Evolutionary conservation across 1,139 yeast species (phyloP).

Genomic region (Lodderomyces parapsilosis): DNA sequence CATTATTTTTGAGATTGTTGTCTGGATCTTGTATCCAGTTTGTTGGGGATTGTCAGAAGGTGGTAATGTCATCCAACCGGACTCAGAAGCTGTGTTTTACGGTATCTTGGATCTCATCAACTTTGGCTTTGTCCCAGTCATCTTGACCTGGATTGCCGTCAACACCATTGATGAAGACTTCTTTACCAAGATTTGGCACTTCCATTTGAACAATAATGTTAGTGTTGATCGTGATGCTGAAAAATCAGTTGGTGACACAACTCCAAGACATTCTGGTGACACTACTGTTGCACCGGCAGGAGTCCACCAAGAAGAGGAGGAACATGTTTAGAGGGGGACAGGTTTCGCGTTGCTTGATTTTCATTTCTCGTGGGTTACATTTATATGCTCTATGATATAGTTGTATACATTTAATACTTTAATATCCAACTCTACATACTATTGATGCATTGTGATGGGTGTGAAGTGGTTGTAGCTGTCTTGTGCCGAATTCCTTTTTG

Average conservation of each 20-base stretch:
- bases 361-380: too few species aligned
- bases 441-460: not conserved
- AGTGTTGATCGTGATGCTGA: slow-evolving; percentile 14
- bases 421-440: not conserved
- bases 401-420: not conserved
- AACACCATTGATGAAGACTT: slow-evolving; percentile 30
- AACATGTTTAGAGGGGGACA: slow-evolving; percentile 7
- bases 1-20: slow-evolving; percentile 29
- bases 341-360: not conserved
- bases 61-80: slow-evolving; percentile 65
- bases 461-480: too few species aligned
- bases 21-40: slow-evolving; percentile 54
- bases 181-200: slow-evolving; percentile 23
- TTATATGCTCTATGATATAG: not conserved
- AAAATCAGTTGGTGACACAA: slow-evolving; percentile 22
- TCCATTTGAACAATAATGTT: slow-evolving; percentile 15
- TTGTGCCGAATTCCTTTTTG: not conserved
- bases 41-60: slow-evolving; percentile 67
- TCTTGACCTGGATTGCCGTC: slow-evolving; percentile 32
- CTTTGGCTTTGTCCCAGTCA: slow-evolving; percentile 43
- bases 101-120: slow-evolving; percentile 57
- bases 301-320: slow-evolving; percentile 12
- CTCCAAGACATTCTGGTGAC: slow-evolving; percentile 38
- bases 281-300: slow-evolving; percentile 29
- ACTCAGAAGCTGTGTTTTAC: slow-evolving; percentile 65